Evolutionary conservation across 208 protist genomes (phyloP).

Genomic region (Trypanosoma grayi): DNA sequence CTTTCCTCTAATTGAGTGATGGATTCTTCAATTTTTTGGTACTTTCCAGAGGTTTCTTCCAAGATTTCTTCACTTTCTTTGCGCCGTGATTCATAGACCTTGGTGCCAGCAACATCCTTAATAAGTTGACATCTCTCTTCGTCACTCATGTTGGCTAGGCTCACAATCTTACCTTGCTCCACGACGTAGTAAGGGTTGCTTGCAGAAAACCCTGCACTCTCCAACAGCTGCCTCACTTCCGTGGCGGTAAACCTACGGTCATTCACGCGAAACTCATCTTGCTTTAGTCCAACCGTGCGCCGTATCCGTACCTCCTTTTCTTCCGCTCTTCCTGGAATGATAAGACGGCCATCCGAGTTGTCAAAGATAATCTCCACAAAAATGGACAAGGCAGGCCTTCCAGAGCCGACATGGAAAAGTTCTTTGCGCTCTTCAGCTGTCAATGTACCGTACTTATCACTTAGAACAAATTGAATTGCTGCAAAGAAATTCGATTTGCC

Average conservation of each 20-base stretch:
- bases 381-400: conserved; percentile 85
- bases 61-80: conserved; percentile 95
- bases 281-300: conserved; percentile 97
- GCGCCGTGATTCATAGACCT: conserved; percentile 96
- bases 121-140: conserved; percentile 95
- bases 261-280: conserved; percentile 99
- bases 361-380: conserved; percentile 99
- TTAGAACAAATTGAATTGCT: conserved; percentile 97
- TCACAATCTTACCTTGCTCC: conserved; percentile 97
- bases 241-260: conserved; percentile 90
- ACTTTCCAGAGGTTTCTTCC: conserved; percentile 85
- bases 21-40: conserved; percentile 87
- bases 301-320: conserved; percentile 95
- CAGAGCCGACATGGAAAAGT: conserved; percentile 94
- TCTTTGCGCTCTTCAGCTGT: conserved; percentile 90
- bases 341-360: conserved; percentile 96
- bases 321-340: conserved; percentile 79
- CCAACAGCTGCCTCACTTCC: conserved; percentile 96
- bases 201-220: conserved; percentile 98
- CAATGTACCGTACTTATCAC: conserved; percentile 89
- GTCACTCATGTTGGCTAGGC: conserved; percentile 96
- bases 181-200: conserved; percentile 99
- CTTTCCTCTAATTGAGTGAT: conserved; percentile 92
- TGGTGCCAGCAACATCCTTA: conserved; percentile 98
- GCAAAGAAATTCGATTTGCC: conserved; percentile 98